Conservation (phyloP, 306 rosid genomes). For the Medicago arabica region DNA sequence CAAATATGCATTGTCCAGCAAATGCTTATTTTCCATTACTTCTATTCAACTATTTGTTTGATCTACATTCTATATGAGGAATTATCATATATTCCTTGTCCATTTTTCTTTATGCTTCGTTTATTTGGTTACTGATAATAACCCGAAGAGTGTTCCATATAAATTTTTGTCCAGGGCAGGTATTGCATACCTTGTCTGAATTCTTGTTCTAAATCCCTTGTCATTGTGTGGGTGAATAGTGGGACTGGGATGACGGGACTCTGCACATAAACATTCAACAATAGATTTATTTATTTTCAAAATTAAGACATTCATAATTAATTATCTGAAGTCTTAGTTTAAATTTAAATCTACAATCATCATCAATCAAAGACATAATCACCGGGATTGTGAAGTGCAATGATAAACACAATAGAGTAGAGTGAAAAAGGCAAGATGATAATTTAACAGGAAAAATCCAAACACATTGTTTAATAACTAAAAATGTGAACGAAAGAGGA, state of each 20-base stretch:
- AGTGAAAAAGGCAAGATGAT: not conserved
- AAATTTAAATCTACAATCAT: not conserved
- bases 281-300: not conserved
- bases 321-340: not conserved
- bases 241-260: not conserved
- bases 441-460: not conserved
- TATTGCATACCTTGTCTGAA: not conserved
- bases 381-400: not conserved
- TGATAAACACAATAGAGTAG: not conserved
- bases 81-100: not conserved
- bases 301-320: not conserved
- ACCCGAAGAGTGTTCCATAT: not conserved
- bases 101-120: not conserved
- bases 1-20: constrained; percentile 2
- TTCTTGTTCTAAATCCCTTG: not conserved
- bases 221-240: not conserved
- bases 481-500: not conserved
- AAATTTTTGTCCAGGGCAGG: not conserved
- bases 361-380: too few relatives aligned
- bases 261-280: not conserved
- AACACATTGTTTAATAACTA: not conserved
- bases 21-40: not conserved
- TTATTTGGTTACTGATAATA: not conserved
- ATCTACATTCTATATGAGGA: constrained; percentile 3
- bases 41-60: not conserved